These are phyloP conservation scores for Begonia loranthoides DNA, from an alignment of 306 rosid species.

Conservation along the genomic window DNA sequence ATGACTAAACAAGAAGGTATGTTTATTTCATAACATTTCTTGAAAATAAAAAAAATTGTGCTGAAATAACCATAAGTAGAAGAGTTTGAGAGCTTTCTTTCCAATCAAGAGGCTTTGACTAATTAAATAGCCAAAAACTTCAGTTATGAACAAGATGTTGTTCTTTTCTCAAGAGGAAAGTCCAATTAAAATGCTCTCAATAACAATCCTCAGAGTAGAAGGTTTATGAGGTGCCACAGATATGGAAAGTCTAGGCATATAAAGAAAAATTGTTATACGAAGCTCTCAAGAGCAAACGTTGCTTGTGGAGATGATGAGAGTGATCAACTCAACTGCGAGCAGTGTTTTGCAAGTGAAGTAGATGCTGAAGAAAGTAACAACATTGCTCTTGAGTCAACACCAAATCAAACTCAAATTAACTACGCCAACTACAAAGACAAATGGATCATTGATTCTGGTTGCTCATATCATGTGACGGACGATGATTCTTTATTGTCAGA, in stretches of 20 bases:
- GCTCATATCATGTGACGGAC: too few species aligned
- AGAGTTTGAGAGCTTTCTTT: constrained; percentile 1
- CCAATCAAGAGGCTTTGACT: constrained; percentile 4
- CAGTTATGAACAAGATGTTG: not conserved
- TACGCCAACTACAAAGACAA: too few species aligned
- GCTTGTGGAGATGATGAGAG: not conserved
- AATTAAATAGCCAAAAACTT: not conserved
- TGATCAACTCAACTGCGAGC: not conserved
- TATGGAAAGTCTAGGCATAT: not conserved
- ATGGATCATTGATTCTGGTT: too few species aligned
- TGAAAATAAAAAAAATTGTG: constrained; percentile 1
- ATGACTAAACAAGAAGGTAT: constrained; percentile 1
- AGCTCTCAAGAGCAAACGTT: not conserved
- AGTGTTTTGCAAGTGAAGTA: not conserved
- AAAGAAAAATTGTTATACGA: not conserved
- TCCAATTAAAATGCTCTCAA: not conserved
- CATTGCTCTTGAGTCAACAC: too few species aligned
- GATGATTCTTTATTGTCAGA: not conserved
- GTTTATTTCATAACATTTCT: constrained; percentile 1
- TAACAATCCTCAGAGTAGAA: not conserved
- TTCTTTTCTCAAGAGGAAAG: not conserved
- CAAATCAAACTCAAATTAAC: too few species aligned
- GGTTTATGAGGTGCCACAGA: not conserved
- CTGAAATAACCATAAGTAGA: constrained; percentile 4
- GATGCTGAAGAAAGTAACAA: too few species aligned